phyloP scores from a whole-genome alignment of 306 rosid species.

The Castanopsis chinensis region DNA sequence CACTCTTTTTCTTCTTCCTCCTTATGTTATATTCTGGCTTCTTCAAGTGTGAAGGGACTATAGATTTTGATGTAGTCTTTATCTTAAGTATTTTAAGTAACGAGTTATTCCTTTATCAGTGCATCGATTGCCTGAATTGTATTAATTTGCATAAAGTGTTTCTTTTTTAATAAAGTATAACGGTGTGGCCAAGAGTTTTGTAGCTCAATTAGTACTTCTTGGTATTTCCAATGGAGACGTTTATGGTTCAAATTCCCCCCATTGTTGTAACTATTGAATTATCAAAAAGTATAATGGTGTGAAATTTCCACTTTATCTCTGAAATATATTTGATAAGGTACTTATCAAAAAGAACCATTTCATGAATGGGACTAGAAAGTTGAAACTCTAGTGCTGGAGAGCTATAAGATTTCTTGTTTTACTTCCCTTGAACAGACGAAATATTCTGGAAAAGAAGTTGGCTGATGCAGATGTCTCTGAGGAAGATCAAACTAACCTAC shows the following conservation, averaged over 20 bases:
- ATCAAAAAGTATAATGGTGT: not conserved
- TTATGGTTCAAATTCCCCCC: too few species aligned
- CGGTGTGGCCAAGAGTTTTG: too few species aligned
- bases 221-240: too few species aligned
- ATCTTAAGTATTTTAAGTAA: not conserved
- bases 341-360: not conserved
- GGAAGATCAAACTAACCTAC: constrained; percentile 93
- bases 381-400: not conserved
- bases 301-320: not conserved
- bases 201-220: too few species aligned
- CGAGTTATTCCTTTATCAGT: not conserved
- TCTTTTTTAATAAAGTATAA: too few species aligned
- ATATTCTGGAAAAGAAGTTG: constrained; percentile 82
- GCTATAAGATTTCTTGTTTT: not conserved
- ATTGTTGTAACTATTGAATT: too few species aligned
- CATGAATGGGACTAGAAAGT: not conserved
- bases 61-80: not conserved
- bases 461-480: constrained; percentile 98
- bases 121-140: not conserved
- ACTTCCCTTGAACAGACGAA: constrained; percentile 55
- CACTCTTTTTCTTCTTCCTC: not conserved
- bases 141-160: not conserved
- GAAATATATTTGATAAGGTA: not conserved
- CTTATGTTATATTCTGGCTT: not conserved
- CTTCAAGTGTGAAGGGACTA: not conserved